Conservation (phyloP, 306 rosid genomes). For the Geum urbanum region DNA sequence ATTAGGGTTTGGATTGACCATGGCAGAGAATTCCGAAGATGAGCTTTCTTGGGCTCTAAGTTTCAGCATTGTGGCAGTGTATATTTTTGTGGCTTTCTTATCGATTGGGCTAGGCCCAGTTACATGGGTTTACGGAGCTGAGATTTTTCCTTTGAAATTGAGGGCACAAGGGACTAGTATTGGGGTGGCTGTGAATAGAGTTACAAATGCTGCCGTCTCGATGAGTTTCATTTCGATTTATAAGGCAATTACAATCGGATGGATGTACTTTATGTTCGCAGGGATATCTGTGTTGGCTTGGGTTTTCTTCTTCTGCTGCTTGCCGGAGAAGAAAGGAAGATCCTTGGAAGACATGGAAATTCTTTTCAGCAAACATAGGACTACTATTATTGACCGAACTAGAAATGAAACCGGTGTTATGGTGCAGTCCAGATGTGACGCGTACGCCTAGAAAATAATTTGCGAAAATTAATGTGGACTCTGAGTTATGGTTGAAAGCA, state of each 20-base stretch:
- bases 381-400: not conserved
- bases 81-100: conserved; percentile 54
- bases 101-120: conserved; percentile 72
- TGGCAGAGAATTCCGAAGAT: conserved; percentile 37
- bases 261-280: conserved; percentile 67
- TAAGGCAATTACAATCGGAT: conserved; percentile 71
- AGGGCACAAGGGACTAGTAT: conserved; percentile 69
- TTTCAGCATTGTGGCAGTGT: conserved; percentile 48
- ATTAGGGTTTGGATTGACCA: conserved; percentile 56
- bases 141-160: conserved; percentile 68
- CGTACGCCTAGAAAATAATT: conserved; percentile 10
- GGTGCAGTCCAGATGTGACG: conserved; percentile 25
- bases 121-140: conserved; percentile 73
- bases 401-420: not conserved
- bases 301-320: conserved; percentile 53
- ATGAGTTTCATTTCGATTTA: conserved; percentile 60
- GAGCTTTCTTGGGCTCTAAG: conserved; percentile 48
- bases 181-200: conserved; percentile 75
- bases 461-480: not conserved
- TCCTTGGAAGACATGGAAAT: conserved; percentile 73
- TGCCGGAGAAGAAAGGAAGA: conserved; percentile 81
- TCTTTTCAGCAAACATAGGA: conserved; percentile 34
- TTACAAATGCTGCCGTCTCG: conserved; percentile 56
- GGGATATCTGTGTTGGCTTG: conserved; percentile 55
- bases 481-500: no score